These are phyloP conservation scores for Harringtonia lauricola DNA, from an alignment of 2,329 filamentous ascomycete species.

Conservation along the genomic window DNA sequence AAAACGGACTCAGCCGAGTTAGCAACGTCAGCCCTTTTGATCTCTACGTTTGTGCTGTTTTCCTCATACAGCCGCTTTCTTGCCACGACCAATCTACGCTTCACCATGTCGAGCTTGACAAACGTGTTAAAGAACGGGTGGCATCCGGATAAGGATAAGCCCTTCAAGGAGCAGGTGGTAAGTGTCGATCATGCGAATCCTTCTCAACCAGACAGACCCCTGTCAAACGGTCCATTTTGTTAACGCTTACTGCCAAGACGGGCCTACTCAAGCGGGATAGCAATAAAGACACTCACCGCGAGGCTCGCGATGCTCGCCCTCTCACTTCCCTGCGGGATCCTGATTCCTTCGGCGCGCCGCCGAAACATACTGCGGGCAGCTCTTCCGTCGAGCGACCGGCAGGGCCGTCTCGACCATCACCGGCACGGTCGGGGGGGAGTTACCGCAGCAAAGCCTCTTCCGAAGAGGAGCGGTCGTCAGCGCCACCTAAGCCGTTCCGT, in stretches of 20 bases:
- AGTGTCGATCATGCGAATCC: no score
- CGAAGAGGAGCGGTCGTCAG: slow-evolving; percentile 24
- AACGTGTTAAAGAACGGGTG: slow-evolving; percentile 22
- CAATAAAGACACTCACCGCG: slow-evolving; percentile 15
- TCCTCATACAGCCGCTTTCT: neutral
- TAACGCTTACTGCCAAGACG: slow-evolving; percentile 3
- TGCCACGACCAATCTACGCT: no score
- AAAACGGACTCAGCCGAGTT: neutral
- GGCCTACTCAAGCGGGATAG: slow-evolving; percentile 19
- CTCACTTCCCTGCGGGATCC: slow-evolving; percentile 66
- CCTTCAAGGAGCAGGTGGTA: slow-evolving; percentile 35
- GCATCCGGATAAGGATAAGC: slow-evolving; percentile 36
- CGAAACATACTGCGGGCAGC: slow-evolving; percentile 40
- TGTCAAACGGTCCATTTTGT: neutral
- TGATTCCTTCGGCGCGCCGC: slow-evolving; percentile 67
- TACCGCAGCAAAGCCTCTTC: no score
- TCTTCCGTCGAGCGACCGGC: no score
- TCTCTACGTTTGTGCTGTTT: neutral
- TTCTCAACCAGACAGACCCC: no score
- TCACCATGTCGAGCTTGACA: slow-evolving; percentile 29
- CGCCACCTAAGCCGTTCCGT: slow-evolving; percentile 54
- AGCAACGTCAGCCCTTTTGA: neutral
- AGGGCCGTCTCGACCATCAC: no score
- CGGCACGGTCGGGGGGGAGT: no score
- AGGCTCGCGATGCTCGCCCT: slow-evolving; percentile 39